phyloP scores from a whole-genome alignment of 169 alveolate genomes.

The Babesia bigemina region DNA sequence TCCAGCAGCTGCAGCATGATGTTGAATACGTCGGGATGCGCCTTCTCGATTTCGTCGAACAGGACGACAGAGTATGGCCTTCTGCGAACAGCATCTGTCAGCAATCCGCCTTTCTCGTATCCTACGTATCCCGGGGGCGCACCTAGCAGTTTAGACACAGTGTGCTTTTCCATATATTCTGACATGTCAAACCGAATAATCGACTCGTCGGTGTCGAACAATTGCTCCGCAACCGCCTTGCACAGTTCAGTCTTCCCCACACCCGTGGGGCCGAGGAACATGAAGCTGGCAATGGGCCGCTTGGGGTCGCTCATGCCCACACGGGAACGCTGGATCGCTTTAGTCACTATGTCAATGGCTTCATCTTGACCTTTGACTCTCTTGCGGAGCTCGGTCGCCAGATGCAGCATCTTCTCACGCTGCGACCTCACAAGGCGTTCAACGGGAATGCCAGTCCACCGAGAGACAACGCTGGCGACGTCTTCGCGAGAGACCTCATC shows the following conservation, averaged over 20 bases:
- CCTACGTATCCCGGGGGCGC: constrained; percentile 94
- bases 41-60: constrained; percentile 91
- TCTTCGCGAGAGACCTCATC: constrained; percentile 87
- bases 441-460: constrained; percentile 89
- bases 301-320: constrained; percentile 89
- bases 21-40: constrained; percentile 90
- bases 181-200: constrained; percentile 89
- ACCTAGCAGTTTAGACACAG: constrained; percentile 86
- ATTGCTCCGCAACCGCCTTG: constrained; percentile 87
- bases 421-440: constrained; percentile 79
- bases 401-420: constrained; percentile 80
- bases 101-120: constrained; percentile 89
- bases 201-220: constrained; percentile 83
- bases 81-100: constrained; percentile 89
- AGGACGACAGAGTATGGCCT: constrained; percentile 87
- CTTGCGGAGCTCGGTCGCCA: constrained; percentile 78
- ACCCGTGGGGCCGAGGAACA: constrained; percentile 91
- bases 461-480: constrained; percentile 80
- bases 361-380: constrained; percentile 85
- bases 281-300: constrained; percentile 87
- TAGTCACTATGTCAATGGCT: constrained; percentile 76
- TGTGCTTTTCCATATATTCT: constrained; percentile 90
- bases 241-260: constrained; percentile 91
- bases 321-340: constrained; percentile 86
- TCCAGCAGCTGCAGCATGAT: constrained; percentile 85